Evolutionary conservation across 768 basidiomycete genomes (phyloP), one percentile per base, ranked within the genome.

Genomic region (Phylloporus scabripes): DNA sequence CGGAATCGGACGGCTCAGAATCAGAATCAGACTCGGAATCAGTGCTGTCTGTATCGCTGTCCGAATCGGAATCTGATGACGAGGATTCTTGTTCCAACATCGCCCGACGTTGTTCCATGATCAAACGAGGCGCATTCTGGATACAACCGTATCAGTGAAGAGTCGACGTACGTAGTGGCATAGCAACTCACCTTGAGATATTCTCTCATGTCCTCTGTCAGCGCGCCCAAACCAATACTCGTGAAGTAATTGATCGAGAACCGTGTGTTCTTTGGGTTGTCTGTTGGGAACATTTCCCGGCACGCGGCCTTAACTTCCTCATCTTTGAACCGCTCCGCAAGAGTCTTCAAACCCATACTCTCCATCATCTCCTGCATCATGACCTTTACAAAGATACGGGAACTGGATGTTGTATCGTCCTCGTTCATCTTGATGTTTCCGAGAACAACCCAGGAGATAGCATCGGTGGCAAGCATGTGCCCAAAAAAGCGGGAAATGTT

Each of bases 201-300:
- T 63, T 94, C 93, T 64, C 96, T 78, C 96, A 98, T 97, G 26
- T 87, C 87, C 68, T 98, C 94, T 1, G 96, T 99, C 52, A 97
- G 65, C 20, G 78, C 77, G 48, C 96, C 96, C 51, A 98, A 63
- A 0, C 92, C 92, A 57, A 99, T 84, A 59, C 88, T 92, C 6
- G 96, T 99, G 65, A 97, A 96, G 72, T 98, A 98, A 66, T 96
- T 96, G 82, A 95, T 95, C 3, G 92, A 81, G 64, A 94, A 92
- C 46, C 96, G 79, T 1, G 96, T 98, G 62, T 98, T 88, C 70
- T 95, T 96, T 0, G 96, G 96, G 51, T 93, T 83, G 68, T 97
- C 94, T 70, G 85, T 79, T 0, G 96, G 96, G 83, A 98, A 97
- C 85, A 99, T 89, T 36, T 81, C 81, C 39, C 72, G 74, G 64